Conservation (phyloP, 75 land plant genomes). For the Cryptomeria japonica region DNA sequence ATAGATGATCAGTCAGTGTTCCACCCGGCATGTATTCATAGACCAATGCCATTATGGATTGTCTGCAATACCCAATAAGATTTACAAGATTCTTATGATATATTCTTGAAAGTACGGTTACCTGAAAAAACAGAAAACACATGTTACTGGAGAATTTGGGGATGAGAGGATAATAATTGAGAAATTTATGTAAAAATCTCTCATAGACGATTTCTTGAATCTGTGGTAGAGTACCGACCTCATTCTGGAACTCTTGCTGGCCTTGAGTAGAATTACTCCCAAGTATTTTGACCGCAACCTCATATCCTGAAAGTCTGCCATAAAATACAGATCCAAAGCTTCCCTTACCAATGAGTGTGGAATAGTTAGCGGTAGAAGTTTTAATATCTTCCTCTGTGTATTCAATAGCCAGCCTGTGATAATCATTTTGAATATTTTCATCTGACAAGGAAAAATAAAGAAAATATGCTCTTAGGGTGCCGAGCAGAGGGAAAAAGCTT, state of each 20-base stretch:
- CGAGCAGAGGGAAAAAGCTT: too few relatives aligned
- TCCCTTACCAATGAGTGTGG: not conserved
- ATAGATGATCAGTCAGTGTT: too few relatives aligned
- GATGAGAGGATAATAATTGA: too few relatives aligned
- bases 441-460: not conserved
- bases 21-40: too few relatives aligned
- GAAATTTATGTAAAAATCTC: too few relatives aligned
- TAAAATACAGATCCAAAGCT: not conserved
- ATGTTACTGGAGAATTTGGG: too few relatives aligned
- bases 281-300: not conserved
- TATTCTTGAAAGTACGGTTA: constrained; percentile 56
- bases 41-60: too few relatives aligned
- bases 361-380: not conserved
- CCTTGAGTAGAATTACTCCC: not conserved
- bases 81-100: constrained; percentile 87
- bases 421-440: not conserved
- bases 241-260: not conserved
- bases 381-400: not conserved
- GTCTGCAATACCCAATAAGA: constrained; percentile 78
- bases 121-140: not conserved
- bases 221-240: not conserved
- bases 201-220: not conserved
- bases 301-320: not conserved
- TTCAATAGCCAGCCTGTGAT: not conserved
- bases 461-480: too few relatives aligned